Percentiles rank a stretch among this genome's conserved stretches.
Conservation (phyloP, 1,284 basidiomycete species). For the Inonotus obliquus region DNA sequence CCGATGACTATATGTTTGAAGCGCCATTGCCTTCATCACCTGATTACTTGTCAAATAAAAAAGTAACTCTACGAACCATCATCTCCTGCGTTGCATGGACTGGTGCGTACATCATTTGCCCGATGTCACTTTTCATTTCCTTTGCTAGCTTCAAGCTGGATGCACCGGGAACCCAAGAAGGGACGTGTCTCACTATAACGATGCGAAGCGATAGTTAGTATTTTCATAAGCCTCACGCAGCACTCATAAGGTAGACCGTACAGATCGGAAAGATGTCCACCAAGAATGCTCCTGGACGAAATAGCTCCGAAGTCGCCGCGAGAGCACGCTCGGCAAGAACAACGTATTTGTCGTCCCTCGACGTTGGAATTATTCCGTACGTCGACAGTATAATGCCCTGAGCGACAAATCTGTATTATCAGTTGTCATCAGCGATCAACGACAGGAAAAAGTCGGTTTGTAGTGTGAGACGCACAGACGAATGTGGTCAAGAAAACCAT, state of each 20-base stretch:
- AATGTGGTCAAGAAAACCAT: conserved; percentile 24
- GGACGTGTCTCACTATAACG: conserved; percentile 14
- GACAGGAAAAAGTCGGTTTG: neutral
- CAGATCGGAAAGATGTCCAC: conserved; percentile 9
- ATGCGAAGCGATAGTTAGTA: neutral
- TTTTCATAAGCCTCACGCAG: neutral
- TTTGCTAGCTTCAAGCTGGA: conserved; percentile 10
- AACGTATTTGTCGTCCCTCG: neutral
- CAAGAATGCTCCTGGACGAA: neutral
- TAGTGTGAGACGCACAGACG: conserved; percentile 24
- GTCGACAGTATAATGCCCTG: conserved; percentile 1
- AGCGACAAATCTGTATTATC: neutral
- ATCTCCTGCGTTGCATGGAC: neutral
- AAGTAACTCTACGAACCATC: neutral
- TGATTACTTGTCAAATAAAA: neutral
- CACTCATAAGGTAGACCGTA: neutral
- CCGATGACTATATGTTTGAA: neutral
- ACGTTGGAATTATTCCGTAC: neutral
- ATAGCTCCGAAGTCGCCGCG: neutral
- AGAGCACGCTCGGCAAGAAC: neutral
- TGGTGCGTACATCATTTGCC: neutral
- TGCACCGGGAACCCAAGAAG: conserved; percentile 18
- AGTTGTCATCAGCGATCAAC: neutral
- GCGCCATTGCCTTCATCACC: too few relatives aligned
- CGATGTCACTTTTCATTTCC: neutral